Percentiles rank a stretch among this genome's conserved stretches.
These are phyloP conservation scores for Coffea eugenioides DNA, from an alignment of 257 asterid species.

Conservation along the genomic window DNA sequence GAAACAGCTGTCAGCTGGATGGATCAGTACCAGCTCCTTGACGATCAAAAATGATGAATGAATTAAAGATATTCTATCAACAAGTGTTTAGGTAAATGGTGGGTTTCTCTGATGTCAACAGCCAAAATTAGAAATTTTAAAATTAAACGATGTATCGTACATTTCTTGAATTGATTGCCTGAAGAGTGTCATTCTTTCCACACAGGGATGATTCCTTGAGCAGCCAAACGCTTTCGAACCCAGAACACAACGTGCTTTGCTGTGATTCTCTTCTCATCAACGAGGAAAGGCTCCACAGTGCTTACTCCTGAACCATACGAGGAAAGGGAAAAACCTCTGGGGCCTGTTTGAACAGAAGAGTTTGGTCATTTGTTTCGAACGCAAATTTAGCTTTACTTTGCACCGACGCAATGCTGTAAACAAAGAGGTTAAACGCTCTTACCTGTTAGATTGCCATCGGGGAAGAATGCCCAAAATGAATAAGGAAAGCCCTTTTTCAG, in stretches of 20 bases:
- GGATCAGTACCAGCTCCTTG: background rate
- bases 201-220: slow-evolving; percentile 88
- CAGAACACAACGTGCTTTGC: slow-evolving; percentile 73
- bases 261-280: slow-evolving; percentile 81
- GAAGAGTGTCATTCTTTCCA: slow-evolving; percentile 49
- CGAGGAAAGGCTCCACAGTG: slow-evolving; percentile 81
- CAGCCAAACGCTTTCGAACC: slow-evolving; percentile 97
- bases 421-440: no score
- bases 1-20: background rate
- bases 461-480: slow-evolving; percentile 87
- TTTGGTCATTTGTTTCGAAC: background rate
- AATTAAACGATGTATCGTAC: background rate
- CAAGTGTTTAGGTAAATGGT: background rate
- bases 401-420: background rate
- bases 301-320: slow-evolving; percentile 67
- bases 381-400: background rate
- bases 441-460: slow-evolving; percentile 72
- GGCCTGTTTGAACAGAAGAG: slow-evolving; percentile 37
- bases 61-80: background rate
- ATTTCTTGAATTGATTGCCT: background rate
- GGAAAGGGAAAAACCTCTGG: slow-evolving; percentile 74
- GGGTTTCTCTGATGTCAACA: background rate
- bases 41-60: background rate
- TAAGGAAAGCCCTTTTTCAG: slow-evolving; percentile 62
- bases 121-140: background rate